A percentile compares a stretch with the other conserved stretches of the same genome.
These are phyloP conservation scores for Odontarrhena argentea DNA, from an alignment of 345 rosid species.

Conservation along the genomic window DNA sequence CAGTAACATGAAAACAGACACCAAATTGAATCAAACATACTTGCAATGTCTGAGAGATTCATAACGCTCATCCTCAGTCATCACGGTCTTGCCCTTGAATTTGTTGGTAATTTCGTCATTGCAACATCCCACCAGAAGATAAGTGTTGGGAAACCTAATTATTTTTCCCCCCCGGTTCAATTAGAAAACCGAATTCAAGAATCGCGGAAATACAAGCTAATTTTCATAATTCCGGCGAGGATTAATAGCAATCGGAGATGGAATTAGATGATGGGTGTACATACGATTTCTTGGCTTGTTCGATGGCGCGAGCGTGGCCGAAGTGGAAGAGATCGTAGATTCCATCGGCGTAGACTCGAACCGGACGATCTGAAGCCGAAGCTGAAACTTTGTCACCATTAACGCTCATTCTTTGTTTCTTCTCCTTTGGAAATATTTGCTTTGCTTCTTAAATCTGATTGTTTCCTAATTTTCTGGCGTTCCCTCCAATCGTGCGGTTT, in stretches of 20 bases:
- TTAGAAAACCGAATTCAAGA: conserved; percentile 6
- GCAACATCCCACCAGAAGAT: conserved; percentile 66
- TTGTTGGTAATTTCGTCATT: conserved; percentile 64
- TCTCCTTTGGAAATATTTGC: background rate
- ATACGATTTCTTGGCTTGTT: conserved; percentile 68
- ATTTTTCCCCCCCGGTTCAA: background rate
- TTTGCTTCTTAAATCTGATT: conserved; percentile 9
- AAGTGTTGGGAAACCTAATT: conserved; percentile 64
- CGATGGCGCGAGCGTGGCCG: conserved; percentile 73
- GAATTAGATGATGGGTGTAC: background rate
- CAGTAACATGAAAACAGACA: background rate
- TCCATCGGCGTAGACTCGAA: conserved; percentile 69
- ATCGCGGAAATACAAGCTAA: background rate
- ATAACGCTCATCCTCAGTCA: conserved; percentile 65
- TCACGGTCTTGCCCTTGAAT: conserved; percentile 73
- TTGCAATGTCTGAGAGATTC: conserved; percentile 76
- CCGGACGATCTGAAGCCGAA: conserved; percentile 38
- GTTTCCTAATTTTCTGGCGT: conserved; percentile 32
- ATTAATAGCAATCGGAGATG: background rate
- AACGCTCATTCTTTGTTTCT: conserved; percentile 24
- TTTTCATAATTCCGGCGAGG: background rate
- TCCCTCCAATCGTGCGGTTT: conserved; percentile 41
- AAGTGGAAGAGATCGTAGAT: conserved; percentile 72
- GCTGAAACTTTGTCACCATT: conserved; percentile 16
- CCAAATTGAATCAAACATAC: conserved; percentile 34